Base-by-base conservation (phyloP, 495 filamentous ascomycete genomes). In the Annulohypoxylon bovei region DNA sequence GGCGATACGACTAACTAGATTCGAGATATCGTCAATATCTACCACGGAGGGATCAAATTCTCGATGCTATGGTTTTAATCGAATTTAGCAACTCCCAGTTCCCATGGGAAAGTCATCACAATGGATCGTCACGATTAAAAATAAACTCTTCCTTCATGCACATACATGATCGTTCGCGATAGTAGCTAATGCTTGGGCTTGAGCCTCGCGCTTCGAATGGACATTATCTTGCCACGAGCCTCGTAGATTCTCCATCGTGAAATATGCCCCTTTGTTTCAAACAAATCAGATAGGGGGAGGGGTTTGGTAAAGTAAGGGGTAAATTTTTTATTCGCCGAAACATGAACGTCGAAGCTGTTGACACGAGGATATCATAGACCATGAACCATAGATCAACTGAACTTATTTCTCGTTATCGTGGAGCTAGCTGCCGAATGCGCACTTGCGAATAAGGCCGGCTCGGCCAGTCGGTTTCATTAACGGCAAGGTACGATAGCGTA, bases 1-100 rank as follows among this genome's bases (percentile, higher is more conserved):
- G 27, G 71, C 69, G 4, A 86, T 69, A 14, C 50, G 62, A 16
- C 78, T 61, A 1, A 83, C 50, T 11, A 88, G 57, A 8, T 52
- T 47, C 1, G 68, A 50, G 12, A 85, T 73, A 52, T 77, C 77
- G 39, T 81, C 79, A 40, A 84, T 81, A 20, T 81, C 79, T 7
- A 83, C 81, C 12, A 85, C 81, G 18, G 69, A 69, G 49, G 77
- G 73, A 23, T 68, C 61, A 27, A 58, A 14, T 20, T 63, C 46
- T 23, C 37, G 52, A 18, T 58, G 39, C 50, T 77, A 32, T 52
- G 8, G 14, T 63, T 61, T 27, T 40, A 16, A 35, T 32, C 11
- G 16, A 52, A 35, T 23, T 75, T 42, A 70, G 77, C 64, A 55
- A 72, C 66, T 44, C n/a, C 8, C 39, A 7, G 14, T 12, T 39